Conservation (phyloP, 2,329 filamentous ascomycete species). For the Colletotrichum chlorophyti region DNA sequence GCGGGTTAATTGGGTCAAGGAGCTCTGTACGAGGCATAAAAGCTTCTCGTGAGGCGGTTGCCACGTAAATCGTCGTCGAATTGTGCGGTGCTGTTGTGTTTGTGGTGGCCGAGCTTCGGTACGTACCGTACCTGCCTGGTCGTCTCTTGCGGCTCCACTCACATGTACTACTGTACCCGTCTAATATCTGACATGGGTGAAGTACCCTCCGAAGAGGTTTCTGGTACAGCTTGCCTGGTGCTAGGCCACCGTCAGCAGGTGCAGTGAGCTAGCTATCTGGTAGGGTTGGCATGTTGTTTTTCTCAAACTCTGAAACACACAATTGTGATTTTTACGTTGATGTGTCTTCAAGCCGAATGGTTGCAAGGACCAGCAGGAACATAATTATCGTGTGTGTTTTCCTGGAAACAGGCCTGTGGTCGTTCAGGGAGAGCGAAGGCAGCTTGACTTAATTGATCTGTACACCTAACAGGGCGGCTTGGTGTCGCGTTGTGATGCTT, state of each 20-base stretch:
- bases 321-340: conserved; percentile 27
- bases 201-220: too few species aligned
- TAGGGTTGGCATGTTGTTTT: conserved; percentile 18
- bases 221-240: too few species aligned
- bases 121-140: conserved; percentile 7
- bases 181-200: too few species aligned
- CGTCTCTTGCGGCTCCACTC: conserved; percentile 24
- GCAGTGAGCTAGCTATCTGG: too few species aligned
- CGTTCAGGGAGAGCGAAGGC: conserved; percentile 4
- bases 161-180: background rate
- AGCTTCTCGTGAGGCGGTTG: conserved; percentile 4
- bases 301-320: conserved; percentile 28
- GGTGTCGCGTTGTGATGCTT: too few species aligned
- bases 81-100: background rate
- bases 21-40: background rate
- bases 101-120: background rate
- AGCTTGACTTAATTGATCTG: conserved; percentile 13
- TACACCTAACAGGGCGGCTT: too few species aligned
- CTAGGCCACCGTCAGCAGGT: too few species aligned
- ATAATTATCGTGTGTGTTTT: conserved; percentile 10
- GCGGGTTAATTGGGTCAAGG: too few species aligned
- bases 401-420: conserved; percentile 4
- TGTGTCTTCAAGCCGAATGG: conserved; percentile 27
- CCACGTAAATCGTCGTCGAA: too few species aligned
- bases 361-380: conserved; percentile 21